Conservation (phyloP, 2,329 filamentous ascomycete species). For the Paecilomyces variotii region DNA sequence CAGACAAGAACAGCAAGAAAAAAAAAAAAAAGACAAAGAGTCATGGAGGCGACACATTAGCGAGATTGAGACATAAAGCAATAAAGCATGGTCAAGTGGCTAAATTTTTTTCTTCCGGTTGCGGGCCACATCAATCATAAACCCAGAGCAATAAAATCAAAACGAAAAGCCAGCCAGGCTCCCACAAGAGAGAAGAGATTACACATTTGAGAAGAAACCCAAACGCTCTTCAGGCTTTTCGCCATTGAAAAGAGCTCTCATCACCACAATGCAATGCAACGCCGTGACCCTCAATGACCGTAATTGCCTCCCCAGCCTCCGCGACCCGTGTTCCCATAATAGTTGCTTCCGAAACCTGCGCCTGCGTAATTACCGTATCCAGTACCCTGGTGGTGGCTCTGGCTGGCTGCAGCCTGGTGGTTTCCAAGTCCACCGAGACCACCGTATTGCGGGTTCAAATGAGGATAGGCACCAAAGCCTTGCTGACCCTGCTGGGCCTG, state of each 20-base stretch:
- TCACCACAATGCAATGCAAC: slow-evolving; percentile 11
- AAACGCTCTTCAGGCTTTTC: slow-evolving; percentile 2
- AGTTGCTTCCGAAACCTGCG: slow-evolving; percentile 33
- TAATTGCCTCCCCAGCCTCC: slow-evolving; percentile 42
- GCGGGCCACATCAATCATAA: slow-evolving; percentile 9
- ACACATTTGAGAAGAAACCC: slow-evolving; percentile 17
- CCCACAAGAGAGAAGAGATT: slow-evolving; percentile 33
- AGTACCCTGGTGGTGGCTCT: slow-evolving; percentile 31
- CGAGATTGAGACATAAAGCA: background rate
- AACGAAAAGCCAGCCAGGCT: slow-evolving; percentile 27
- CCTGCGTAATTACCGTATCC: slow-evolving; percentile 37
- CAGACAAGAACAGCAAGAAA: background rate
- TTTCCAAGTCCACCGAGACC: slow-evolving; percentile 34
- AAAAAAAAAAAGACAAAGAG: background rate
- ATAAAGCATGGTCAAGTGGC: slow-evolving; percentile 1
- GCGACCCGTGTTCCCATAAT: slow-evolving; percentile 36
- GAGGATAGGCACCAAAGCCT: slow-evolving; percentile 50
- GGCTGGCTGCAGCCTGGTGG: slow-evolving; percentile 34
- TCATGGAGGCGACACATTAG: background rate
- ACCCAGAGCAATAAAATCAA: slow-evolving; percentile 15
- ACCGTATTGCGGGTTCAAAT: slow-evolving; percentile 47
- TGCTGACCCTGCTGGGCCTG: slow-evolving; percentile 48
- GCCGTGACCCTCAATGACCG: slow-evolving; percentile 31
- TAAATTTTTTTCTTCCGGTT: background rate
- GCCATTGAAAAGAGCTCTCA: slow-evolving; percentile 2